These are phyloP conservation scores for Backusella liffmaniae DNA, from an alignment of 192 early-diverging fungal genomes.

Conservation along the genomic window DNA sequence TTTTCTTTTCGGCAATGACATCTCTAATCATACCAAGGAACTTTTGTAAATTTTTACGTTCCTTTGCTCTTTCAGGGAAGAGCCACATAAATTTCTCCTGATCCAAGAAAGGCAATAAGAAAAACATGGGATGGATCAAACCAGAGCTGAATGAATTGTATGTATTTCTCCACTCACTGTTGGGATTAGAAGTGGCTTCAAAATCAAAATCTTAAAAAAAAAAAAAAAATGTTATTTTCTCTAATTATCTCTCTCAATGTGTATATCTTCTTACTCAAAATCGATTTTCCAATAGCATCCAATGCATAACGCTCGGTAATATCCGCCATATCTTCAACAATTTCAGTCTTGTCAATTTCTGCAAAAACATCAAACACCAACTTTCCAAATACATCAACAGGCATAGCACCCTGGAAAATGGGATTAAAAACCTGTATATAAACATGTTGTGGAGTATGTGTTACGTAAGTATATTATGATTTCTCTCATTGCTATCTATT, in stretches of 20 bases:
- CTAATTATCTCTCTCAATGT: neutral
- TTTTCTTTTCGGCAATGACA: slow-evolving; percentile 23
- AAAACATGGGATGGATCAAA: slow-evolving; percentile 11
- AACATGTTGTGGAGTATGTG: neutral
- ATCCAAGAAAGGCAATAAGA: slow-evolving; percentile 27
- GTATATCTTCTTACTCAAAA: neutral
- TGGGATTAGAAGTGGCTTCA: slow-evolving; percentile 11
- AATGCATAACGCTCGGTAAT: slow-evolving; percentile 1
- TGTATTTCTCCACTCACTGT: slow-evolving; percentile 19
- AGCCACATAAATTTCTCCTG: neutral
- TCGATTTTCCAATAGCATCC: slow-evolving; percentile 6
- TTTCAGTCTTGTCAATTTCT: neutral
- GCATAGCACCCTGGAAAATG: slow-evolving; percentile 2
- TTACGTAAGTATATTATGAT: neutral
- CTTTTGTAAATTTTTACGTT: slow-evolving; percentile 14
- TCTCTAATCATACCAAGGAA: slow-evolving; percentile 16
- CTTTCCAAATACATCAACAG: neutral
- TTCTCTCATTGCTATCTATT: neutral
- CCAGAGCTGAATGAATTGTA: slow-evolving; percentile 22
- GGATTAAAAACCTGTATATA: neutral
- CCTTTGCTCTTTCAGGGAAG: slow-evolving; percentile 22
- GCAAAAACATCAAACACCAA: slow-evolving; percentile 3
- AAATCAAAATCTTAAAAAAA: slow-evolving; percentile 16
- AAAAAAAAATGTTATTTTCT: neutral
- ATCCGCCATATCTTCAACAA: slow-evolving; percentile 1